These are phyloP conservation scores for Monilinia polystroma DNA, from an alignment of 2,329 filamentous ascomycete species.

Conservation along the genomic window DNA sequence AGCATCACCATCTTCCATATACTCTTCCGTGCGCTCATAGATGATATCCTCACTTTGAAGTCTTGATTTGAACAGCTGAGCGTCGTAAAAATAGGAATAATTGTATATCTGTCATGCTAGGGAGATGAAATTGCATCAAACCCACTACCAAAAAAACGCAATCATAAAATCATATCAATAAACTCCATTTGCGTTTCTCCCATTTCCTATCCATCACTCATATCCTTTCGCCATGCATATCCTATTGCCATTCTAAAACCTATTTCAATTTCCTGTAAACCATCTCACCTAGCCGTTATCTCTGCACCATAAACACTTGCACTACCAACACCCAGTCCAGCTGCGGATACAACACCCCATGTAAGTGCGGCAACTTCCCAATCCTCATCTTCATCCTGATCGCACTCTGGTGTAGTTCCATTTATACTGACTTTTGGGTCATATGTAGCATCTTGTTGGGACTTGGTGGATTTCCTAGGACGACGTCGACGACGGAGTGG, in stretches of 20 bases:
- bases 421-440: slow-evolving; percentile 38
- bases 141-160: neutral
- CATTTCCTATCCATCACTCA: neutral
- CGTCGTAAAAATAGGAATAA: neutral
- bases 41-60: neutral
- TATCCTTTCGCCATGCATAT: neutral
- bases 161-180: neutral
- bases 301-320: slow-evolving; percentile 51
- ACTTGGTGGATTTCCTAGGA: slow-evolving; percentile 11
- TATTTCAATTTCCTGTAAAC: neutral
- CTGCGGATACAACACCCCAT: slow-evolving; percentile 48
- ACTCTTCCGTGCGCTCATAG: neutral
- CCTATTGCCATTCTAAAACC: neutral
- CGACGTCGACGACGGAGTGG: slow-evolving; percentile 23
- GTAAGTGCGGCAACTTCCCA: slow-evolving; percentile 49
- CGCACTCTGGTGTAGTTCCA: slow-evolving; percentile 42
- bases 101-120: neutral
- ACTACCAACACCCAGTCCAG: slow-evolving; percentile 48
- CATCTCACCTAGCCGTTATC: slow-evolving; percentile 27
- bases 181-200: neutral
- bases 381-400: slow-evolving; percentile 45
- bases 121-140: neutral
- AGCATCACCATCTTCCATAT: neutral
- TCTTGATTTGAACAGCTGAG: neutral
- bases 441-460: slow-evolving; percentile 43